A percentile compares a stretch with the other conserved stretches of the same genome.
Evolutionary conservation across 495 filamentous ascomycete genomes (phyloP).

Genomic region (Penicillium canescens): DNA sequence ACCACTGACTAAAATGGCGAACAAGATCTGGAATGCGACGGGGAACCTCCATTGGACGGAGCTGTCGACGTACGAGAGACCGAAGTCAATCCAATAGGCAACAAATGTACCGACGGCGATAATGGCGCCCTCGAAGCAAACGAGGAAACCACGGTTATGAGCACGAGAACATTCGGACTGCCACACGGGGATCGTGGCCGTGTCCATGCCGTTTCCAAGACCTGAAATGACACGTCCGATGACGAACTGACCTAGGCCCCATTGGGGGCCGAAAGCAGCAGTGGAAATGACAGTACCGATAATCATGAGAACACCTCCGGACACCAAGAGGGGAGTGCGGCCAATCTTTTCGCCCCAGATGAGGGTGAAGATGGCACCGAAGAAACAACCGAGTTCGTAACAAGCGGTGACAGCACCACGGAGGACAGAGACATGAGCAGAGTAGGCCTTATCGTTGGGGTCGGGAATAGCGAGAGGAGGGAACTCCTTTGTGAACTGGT

Average conservation of each 20-base stretch:
- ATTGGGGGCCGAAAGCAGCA: conserved; percentile 43
- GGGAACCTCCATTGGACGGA: conserved; percentile 63
- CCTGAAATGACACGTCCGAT: conserved; percentile 72
- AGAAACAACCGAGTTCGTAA: conserved; percentile 76
- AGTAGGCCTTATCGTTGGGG: background rate
- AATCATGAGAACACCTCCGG: conserved; percentile 71
- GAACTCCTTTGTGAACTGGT: conserved; percentile 67
- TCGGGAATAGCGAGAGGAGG: conserved; percentile 50
- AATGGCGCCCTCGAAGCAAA: conserved; percentile 78
- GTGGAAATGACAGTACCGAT: conserved; percentile 71
- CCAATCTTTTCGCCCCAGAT: conserved; percentile 67
- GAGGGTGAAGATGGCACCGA: conserved; percentile 73
- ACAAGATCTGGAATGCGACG: conserved; percentile 77
- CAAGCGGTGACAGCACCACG: conserved; percentile 78
- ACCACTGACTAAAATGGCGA: conserved; percentile 59
- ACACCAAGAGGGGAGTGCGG: conserved; percentile 58
- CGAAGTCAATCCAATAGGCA: conserved; percentile 85
- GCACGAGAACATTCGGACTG: conserved; percentile 72
- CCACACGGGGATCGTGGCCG: conserved; percentile 73
- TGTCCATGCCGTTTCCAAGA: conserved; percentile 74
- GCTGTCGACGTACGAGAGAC: conserved; percentile 58
- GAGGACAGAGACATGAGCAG: conserved; percentile 60
- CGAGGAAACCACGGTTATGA: conserved; percentile 73
- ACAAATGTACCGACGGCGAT: conserved; percentile 78
- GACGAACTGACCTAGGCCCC: conserved; percentile 65